These are phyloP conservation scores for Penicillium expansum DNA, from an alignment of 2,329 filamentous ascomycete species.

Conservation along the genomic window DNA sequence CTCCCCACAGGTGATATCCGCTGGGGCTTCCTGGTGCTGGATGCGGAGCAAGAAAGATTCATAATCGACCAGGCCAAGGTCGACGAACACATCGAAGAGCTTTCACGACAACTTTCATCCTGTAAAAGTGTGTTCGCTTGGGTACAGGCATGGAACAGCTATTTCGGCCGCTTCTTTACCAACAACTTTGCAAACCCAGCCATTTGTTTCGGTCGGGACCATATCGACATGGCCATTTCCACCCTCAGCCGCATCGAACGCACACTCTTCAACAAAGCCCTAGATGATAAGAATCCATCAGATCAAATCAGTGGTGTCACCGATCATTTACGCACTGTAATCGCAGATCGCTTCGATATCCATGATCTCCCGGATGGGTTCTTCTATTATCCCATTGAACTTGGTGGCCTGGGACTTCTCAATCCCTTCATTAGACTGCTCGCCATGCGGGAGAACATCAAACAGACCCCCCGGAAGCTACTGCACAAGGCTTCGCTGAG, in stretches of 20 bases:
- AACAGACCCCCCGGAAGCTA: constrained; percentile 33
- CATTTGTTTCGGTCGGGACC: constrained; percentile 54
- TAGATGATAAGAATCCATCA: neutral
- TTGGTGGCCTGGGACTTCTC: constrained; percentile 51
- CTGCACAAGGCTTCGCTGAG: constrained; percentile 36
- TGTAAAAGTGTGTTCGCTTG: constrained; percentile 58
- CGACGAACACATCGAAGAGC: constrained; percentile 58
- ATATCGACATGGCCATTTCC: constrained; percentile 55
- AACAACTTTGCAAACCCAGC: constrained; percentile 58
- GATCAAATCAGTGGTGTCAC: constrained; percentile 46
- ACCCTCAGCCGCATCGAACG: constrained; percentile 54
- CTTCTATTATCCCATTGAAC: constrained; percentile 53
- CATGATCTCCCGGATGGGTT: constrained; percentile 51
- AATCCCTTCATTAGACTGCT: constrained; percentile 52
- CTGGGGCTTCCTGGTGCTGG: constrained; percentile 61
- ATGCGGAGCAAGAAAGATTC: constrained; percentile 54
- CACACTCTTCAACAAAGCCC: constrained; percentile 45
- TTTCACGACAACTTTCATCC: constrained; percentile 56
- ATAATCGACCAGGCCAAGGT: constrained; percentile 60
- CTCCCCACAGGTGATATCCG: constrained; percentile 55
- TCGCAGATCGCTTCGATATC: constrained; percentile 53
- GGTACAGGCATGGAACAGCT: constrained; percentile 61
- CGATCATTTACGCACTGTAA: constrained; percentile 54
- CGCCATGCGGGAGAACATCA: constrained; percentile 46
- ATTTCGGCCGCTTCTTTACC: constrained; percentile 56